A percentile compares a stretch with the other conserved stretches of the same genome.
These are phyloP conservation scores for Chimonanthus salicifolius DNA, from an alignment of 164 flowering plant genomes.

Conservation along the genomic window DNA sequence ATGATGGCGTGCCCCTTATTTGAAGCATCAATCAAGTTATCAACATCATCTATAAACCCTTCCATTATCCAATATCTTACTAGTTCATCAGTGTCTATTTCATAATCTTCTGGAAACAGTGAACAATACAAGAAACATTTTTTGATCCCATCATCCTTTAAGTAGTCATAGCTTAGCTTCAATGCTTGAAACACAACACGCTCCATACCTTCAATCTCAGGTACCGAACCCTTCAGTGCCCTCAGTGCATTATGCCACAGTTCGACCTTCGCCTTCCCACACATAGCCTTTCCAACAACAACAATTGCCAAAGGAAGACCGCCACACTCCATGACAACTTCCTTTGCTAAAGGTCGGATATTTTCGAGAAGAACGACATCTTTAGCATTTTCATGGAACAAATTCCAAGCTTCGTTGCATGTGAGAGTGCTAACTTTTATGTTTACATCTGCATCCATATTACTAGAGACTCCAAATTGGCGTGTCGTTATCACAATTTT, in stretches of 20 bases:
- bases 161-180: not conserved
- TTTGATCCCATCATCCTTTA: not conserved
- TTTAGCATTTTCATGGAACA: constrained; percentile 2
- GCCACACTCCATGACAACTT: not conserved
- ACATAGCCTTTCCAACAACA: constrained; percentile 3
- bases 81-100: not conserved
- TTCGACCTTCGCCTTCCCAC: not conserved
- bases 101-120: constrained; percentile 4
- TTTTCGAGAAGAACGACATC: not conserved
- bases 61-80: constrained; percentile 5
- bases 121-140: constrained; percentile 3
- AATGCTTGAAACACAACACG: not conserved
- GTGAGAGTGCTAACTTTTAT: not conserved
- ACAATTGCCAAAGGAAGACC: constrained; percentile 7
- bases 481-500: not conserved
- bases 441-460: not conserved
- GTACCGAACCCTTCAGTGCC: not conserved
- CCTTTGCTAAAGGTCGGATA: not conserved
- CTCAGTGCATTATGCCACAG: constrained; percentile 3
- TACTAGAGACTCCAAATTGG: not conserved
- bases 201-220: constrained; percentile 5
- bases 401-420: not conserved
- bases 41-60: not conserved
- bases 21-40: not conserved
- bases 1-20: constrained; percentile 8